Conservation (phyloP, 306 rosid genomes). For the Alnus rubra region DNA sequence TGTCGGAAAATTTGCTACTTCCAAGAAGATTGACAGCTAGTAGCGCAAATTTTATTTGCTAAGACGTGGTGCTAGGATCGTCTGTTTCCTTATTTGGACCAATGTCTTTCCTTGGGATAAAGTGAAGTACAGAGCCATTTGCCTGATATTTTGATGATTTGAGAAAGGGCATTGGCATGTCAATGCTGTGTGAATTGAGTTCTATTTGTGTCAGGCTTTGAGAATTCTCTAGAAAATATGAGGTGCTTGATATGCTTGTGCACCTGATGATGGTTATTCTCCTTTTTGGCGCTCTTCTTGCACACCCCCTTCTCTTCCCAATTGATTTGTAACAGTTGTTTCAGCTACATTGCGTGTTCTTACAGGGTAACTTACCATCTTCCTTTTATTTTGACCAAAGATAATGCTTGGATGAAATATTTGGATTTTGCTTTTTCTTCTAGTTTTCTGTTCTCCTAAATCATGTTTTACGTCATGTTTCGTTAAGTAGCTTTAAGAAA, state of each 20-base stretch:
- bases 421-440: neutral
- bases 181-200: neutral
- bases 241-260: neutral
- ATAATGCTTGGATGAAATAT: neutral
- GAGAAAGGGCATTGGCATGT: neutral
- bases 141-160: neutral
- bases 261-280: neutral
- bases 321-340: neutral
- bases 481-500: neutral
- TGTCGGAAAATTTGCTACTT: constrained; percentile 39
- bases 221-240: neutral
- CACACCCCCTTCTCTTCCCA: neutral
- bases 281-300: neutral
- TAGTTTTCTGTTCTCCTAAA: neutral
- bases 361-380: neutral
- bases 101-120: no score
- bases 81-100: neutral
- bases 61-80: constrained; percentile 29
- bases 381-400: neutral
- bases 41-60: constrained; percentile 15
- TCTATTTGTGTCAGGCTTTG: neutral
- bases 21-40: constrained; percentile 57
- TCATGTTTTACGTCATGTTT: neutral
- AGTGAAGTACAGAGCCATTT: neutral
- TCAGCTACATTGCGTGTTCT: neutral